Base-by-base conservation (phyloP, 2,329 filamentous ascomycete genomes). In the Fusarium chuoi region DNA sequence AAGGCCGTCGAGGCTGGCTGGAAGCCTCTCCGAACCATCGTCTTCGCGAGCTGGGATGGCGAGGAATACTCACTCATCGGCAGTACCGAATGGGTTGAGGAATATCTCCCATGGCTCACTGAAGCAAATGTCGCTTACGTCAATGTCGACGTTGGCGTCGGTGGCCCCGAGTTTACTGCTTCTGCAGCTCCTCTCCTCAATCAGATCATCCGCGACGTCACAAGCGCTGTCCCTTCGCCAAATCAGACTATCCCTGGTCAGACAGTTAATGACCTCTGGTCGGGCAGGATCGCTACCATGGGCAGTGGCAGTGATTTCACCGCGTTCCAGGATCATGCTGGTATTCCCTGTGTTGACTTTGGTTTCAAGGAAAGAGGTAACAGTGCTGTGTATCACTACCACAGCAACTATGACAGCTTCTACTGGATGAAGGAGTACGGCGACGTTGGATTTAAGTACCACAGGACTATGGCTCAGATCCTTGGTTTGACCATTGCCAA, bases 51-150 rank as follows among this genome's bases (percentile, higher is more conserved):
- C 80, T 94, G 92, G 92, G 92, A 94, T 71, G 92, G 91, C 38
- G 92, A 94, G 82, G 95, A 98, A 82, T 97, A 98, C 75, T 94
- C 93, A 2, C 87, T 98, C 10, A 82, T 98, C 20, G 95, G 95
- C 9, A 94, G 92, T 60, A 97, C 95, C 0, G 95, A 98, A 79
- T 98, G 95, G 94, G 94, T 98, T 0, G 95, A 98, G 79, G 94
- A 98, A 75, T 94, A 94, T 77, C 83, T 97, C 1, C 92, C 93
- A 0, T 97, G 94, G 94, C 88, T 98, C 18, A 87, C 88, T 6
- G 86, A 87, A 8, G 87, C 92, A 45, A 92, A 91, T 64, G 89
- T 98, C 22, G 94, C 94, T 15, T 97, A 97, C 78, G 83, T 98
- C 71, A 97, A 98, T 81, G 90, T 97, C 63, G 95, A 98, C 76